Percentiles rank a stretch among this genome's conserved stretches.
phyloP scores from a whole-genome alignment of 2,329 filamentous ascomycete genomes.

The Aspergillus carbonarius region DNA sequence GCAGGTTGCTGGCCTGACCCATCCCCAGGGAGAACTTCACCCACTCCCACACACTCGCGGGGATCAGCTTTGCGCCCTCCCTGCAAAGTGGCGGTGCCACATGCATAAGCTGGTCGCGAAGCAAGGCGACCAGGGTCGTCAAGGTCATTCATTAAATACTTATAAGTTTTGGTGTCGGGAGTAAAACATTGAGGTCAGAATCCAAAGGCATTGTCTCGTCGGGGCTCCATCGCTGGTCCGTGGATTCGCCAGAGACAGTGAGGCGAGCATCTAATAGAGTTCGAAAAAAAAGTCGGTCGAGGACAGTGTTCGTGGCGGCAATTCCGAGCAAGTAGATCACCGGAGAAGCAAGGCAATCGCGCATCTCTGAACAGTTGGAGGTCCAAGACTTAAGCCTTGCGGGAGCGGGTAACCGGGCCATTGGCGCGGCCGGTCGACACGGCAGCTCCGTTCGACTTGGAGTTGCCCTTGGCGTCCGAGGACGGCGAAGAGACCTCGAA shows the following conservation, averaged over 20 bases:
- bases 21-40: constrained; percentile 14
- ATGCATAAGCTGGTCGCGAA: constrained; percentile 24
- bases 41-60: constrained; percentile 15
- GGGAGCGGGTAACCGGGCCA: constrained; percentile 47
- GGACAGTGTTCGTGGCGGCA: background rate
- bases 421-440: constrained; percentile 41
- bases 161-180: constrained; percentile 18
- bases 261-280: background rate
- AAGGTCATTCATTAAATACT: constrained; percentile 31
- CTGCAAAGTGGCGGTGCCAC: constrained; percentile 18
- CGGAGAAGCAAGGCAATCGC: constrained; percentile 4
- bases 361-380: background rate
- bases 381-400: constrained; percentile 43
- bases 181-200: constrained; percentile 10
- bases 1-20: background rate
- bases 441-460: constrained; percentile 34
- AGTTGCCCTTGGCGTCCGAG: constrained; percentile 28
- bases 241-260: background rate
- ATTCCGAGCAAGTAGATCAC: background rate
- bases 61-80: constrained; percentile 14
- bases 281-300: background rate
- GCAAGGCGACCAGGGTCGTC: constrained; percentile 27
- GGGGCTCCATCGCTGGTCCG: background rate
- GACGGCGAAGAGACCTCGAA: constrained; percentile 57
- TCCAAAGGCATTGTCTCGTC: background rate